Conservation (phyloP, 176 grass and related monocot genomes). For the Zoysia pacifica region DNA sequence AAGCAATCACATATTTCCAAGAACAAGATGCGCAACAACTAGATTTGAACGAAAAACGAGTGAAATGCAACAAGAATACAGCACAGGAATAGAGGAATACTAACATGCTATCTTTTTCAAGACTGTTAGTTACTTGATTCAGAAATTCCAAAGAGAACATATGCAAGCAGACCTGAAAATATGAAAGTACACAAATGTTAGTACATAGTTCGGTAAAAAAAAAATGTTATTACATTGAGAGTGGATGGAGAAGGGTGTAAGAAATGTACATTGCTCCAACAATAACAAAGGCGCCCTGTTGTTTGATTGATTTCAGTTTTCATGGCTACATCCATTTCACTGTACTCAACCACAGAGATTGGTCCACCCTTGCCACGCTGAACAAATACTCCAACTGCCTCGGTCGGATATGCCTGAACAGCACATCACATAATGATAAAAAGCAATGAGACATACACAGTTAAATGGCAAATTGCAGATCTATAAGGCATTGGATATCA, state of each 20-base stretch:
- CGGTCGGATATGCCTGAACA: slow-evolving; percentile 67
- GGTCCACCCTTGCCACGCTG: slow-evolving; percentile 76
- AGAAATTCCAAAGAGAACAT: slow-evolving; percentile 95
- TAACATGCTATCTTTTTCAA: slow-evolving; percentile 93
- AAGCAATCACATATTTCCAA: slow-evolving; percentile 1
- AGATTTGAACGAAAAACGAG: not conserved
- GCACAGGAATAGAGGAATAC: slow-evolving; percentile 37
- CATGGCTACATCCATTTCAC: slow-evolving; percentile 82
- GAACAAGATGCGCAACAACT: not conserved
- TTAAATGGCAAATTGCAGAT: slow-evolving; percentile 31
- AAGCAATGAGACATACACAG: not conserved
- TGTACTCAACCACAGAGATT: slow-evolving; percentile 75
- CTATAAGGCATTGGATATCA: slow-evolving; percentile 19
- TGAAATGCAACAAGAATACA: slow-evolving; percentile 27
- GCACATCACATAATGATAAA: slow-evolving; percentile 23
- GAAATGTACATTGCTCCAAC: slow-evolving; percentile 83
- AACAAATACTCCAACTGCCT: slow-evolving; percentile 89
- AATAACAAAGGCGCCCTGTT: slow-evolving; percentile 76
- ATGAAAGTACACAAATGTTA: slow-evolving; percentile 9
- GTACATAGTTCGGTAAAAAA: not conserved
- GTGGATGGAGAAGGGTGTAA: not conserved
- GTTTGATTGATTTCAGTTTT: slow-evolving; percentile 79
- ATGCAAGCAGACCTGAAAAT: slow-evolving; percentile 78
- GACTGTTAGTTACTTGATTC: slow-evolving; percentile 79
- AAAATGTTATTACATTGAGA: slow-evolving; percentile 8